These are phyloP conservation scores for Lichtheimia ornata DNA, from an alignment of 371 early-diverging fungal genomes.

Conservation along the genomic window DNA sequence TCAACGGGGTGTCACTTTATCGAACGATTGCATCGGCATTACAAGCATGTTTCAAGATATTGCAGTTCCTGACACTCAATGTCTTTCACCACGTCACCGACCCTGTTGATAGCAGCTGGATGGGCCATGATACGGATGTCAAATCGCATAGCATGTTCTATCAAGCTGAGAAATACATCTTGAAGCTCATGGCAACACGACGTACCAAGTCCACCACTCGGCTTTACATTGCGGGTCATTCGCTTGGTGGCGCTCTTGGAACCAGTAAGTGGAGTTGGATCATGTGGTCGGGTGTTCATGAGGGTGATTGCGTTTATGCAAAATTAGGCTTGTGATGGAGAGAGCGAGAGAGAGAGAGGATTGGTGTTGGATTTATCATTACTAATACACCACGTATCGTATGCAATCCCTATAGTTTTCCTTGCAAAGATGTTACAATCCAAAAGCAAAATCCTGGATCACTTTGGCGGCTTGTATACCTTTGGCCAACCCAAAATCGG, in stretches of 20 bases:
- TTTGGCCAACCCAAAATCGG: slow-evolving; percentile 59
- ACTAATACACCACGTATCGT: background rate
- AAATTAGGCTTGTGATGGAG: background rate
- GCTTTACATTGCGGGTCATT: slow-evolving; percentile 42
- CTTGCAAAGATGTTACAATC: slow-evolving; percentile 59
- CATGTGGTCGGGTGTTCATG: background rate
- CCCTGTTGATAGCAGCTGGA: slow-evolving; percentile 49
- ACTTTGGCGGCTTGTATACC: slow-evolving; percentile 57
- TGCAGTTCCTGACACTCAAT: slow-evolving; percentile 26
- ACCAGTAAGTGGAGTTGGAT: slow-evolving; percentile 22
- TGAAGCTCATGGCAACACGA: slow-evolving; percentile 19
- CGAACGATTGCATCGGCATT: slow-evolving; percentile 33
- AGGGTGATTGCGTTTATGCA: too few species aligned
- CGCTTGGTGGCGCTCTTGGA: slow-evolving; percentile 41
- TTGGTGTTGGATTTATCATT: too few species aligned
- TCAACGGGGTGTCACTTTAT: slow-evolving; percentile 32
- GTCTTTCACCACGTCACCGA: slow-evolving; percentile 41
- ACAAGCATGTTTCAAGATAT: slow-evolving; percentile 24
- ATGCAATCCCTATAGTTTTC: slow-evolving; percentile 29
- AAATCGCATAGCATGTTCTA: slow-evolving; percentile 31
- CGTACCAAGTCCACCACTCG: slow-evolving; percentile 1
- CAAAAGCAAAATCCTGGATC: slow-evolving; percentile 41
- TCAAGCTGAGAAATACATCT: slow-evolving; percentile 35
- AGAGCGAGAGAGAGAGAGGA: background rate
- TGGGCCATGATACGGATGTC: slow-evolving; percentile 26